These are phyloP conservation scores for Syncephalis fuscata DNA, from an alignment of 371 early-diverging fungal genomes.

Conservation along the genomic window DNA sequence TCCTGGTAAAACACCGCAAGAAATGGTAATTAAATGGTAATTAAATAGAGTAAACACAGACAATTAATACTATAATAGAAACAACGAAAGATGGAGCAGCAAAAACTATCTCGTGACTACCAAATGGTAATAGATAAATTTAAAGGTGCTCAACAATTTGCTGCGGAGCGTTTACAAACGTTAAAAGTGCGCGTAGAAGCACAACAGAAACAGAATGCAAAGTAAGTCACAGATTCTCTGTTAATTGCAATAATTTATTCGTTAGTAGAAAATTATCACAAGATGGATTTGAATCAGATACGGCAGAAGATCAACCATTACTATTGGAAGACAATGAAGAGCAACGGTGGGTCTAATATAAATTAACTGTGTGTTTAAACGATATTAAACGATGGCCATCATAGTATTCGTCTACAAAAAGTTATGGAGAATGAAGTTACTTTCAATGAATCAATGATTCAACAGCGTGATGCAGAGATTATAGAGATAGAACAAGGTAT, in stretches of 20 bases:
- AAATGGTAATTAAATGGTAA: neutral
- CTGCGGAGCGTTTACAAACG: conserved; percentile 75
- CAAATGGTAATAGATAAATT: conserved; percentile 78
- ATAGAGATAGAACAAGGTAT: conserved; percentile 85
- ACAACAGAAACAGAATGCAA: neutral
- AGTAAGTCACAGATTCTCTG: neutral
- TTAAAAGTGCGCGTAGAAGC: conserved; percentile 44
- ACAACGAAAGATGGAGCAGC: conserved; percentile 59
- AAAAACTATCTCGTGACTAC: conserved; percentile 81
- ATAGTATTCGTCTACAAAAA: neutral
- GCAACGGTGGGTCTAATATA: too few relatives aligned
- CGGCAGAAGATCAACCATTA: neutral
- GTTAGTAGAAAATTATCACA: neutral
- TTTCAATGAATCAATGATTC: conserved; percentile 81
- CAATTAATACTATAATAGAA: conserved; percentile 15
- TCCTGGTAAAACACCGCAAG: neutral
- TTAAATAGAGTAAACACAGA: neutral
- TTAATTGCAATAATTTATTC: neutral
- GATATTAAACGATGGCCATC: too few relatives aligned
- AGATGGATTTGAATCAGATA: neutral
- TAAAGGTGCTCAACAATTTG: conserved; percentile 62
- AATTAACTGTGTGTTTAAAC: too few relatives aligned
- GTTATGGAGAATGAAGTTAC: conserved; percentile 73
- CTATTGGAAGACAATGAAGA: conserved; percentile 1
- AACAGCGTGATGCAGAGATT: conserved; percentile 86